A percentile compares a stretch with the other conserved stretches of the same genome.
phyloP scores from a whole-genome alignment of 2,329 filamentous ascomycete genomes.

The Colletotrichum tamarilloi region DNA sequence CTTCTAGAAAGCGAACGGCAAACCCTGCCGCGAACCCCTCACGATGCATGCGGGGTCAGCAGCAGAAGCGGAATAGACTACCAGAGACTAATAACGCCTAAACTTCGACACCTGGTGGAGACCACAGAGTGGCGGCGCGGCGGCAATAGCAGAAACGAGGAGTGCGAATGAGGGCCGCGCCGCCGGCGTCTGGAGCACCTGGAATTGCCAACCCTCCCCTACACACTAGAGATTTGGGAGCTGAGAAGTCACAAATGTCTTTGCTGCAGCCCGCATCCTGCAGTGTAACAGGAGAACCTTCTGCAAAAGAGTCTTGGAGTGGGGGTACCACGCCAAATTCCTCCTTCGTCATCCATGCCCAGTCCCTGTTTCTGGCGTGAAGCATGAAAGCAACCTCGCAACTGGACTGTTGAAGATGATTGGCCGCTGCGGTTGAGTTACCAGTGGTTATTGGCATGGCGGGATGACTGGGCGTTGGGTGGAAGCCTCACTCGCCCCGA shows the following conservation, averaged over 20 bases:
- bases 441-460: conserved; percentile 16
- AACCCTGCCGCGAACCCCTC: conserved; percentile 19
- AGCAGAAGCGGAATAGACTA: conserved; percentile 6
- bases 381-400: conserved; percentile 14
- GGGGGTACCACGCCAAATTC: conserved; percentile 23
- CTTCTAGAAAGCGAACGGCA: conserved; percentile 24
- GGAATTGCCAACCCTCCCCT: neutral
- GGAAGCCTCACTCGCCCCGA: conserved; percentile 24
- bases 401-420: conserved; percentile 4
- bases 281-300: conserved; percentile 20
- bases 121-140: neutral
- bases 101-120: neutral
- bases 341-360: conserved; percentile 25
- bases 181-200: conserved; percentile 29
- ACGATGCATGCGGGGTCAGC: conserved; percentile 14
- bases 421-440: conserved; percentile 2
- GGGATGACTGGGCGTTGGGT: conserved; percentile 8
- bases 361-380: conserved; percentile 13
- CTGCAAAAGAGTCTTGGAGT: conserved; percentile 5
- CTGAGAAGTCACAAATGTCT: conserved; percentile 20
- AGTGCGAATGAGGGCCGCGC: conserved; percentile 25
- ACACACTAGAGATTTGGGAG: conserved; percentile 2
- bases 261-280: conserved; percentile 23
- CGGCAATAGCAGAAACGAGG: conserved; percentile 10
- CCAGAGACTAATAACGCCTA: neutral